Evolutionary conservation across 805 yeast species (phyloP), one percentile per base, ranked within the genome.

Genomic region (Starmerella stigmatis): DNA sequence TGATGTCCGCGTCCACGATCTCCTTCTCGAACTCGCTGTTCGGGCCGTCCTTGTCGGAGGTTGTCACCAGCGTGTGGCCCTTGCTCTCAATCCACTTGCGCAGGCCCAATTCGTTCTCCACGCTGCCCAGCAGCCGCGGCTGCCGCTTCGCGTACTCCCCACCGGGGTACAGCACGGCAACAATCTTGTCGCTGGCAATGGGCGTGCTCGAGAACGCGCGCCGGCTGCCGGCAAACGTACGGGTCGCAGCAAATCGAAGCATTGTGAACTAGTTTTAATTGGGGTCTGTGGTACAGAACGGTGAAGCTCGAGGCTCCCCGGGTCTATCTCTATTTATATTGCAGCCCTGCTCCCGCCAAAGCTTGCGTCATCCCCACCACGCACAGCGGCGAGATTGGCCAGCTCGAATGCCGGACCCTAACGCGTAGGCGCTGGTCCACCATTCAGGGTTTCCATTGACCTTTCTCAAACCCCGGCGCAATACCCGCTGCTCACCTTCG

Each of bases 41-140:
- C 32, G 69, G 70, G 39, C 80, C 80, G 46, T 81, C 94, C 62
- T 82, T 82, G 62, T 75, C 78, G 36, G 75, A 60, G 39, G 92
- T 83, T 35, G 81, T 67, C 22, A 78, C 72, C 51, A 81, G 65
- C 37, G 74, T 72, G 57, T 83, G 85, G 32, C 89, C 92, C 50
- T 78, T 66, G 16, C 65, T 60, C 58, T 79, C 81, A 37, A 82
- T 70, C 69, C 76, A 81, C 45, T 70, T 60, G 43, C 78, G 70
- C 52, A 82, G 68, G 9, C 92, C 92, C 40, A 83, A 71, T 53
- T 81, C 86, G 61, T 81, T 81, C 62, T 82, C 88, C 51, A 76
- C 71, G 51, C 81, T 71, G 21, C 92, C 94, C 48, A 78, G 69
- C 46, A 82, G 26, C 10, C 39, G 37, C 15, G 51, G 51, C 41